Evolutionary conservation across 352 stramenopile species (phyloP), one percentile per base, ranked within the genome.

Genomic region (Aphanomyces invadans): DNA sequence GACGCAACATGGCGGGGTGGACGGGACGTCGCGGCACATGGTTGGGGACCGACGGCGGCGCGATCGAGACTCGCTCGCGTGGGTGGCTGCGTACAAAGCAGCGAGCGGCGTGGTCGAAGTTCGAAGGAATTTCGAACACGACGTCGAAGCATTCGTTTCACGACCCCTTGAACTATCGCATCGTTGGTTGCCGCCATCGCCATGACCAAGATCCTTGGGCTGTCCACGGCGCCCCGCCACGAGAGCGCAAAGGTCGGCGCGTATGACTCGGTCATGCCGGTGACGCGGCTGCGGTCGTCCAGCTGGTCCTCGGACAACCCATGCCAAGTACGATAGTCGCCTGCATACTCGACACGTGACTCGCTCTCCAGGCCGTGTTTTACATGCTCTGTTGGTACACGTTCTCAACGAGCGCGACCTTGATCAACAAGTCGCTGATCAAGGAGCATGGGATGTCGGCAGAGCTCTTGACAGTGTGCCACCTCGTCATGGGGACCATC

Each of bases 361-460:
- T 3, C 11, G 26, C 21, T 10, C 7, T 55, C 49, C 49, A 86
- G 76, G 81, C 74, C 7, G 65, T 79, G 39, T 62, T 73, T 26
- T 65, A 79, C 51, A 55, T 94, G 49, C 45, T 74, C 49, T 71
- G 86, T 38, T 94, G 85, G 85, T 92, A 94, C 61, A 75, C 85
- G 61, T 94, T 94, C 73, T 92, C 85, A 61, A 83, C 81, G 11
- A 72, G 71, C 4, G 72, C 83, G 51, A 94, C 85, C 21, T 94
- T 94, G 71, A 92, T 81, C 23, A 94, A 94, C 72, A 92, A 90
- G 51, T 74, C 87, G 38, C 65, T 94, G 54, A 91, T 94, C 74
- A 94, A 94, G 70, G 77, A 94, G 74, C 76, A 94, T 64, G 83
- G 90, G 53, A 74, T 94, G 23, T 90, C 83, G 52, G 83, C 81